These are phyloP conservation scores for Cyclocybe aegerita DNA, from an alignment of 768 basidiomycete species.

Conservation along the genomic window DNA sequence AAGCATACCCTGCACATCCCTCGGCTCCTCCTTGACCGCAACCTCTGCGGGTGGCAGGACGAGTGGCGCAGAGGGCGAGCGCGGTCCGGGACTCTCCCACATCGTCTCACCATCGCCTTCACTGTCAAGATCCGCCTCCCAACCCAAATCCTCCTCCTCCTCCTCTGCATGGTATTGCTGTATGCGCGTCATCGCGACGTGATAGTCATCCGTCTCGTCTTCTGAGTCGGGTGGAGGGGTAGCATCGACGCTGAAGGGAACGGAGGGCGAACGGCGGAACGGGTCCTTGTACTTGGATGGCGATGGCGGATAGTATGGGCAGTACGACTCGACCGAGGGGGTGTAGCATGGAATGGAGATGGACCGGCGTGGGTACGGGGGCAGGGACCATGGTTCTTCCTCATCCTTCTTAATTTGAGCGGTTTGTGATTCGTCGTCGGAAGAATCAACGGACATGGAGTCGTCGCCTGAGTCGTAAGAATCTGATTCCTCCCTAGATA, in stretches of 20 bases:
- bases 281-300: constrained; percentile 24
- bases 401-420: constrained; percentile 21
- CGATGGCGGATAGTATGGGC: constrained; percentile 25
- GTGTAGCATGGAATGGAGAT: constrained; percentile 59
- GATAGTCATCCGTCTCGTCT: constrained; percentile 54
- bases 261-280: constrained; percentile 58
- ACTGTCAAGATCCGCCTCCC: constrained; percentile 49
- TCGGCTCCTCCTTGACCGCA: constrained; percentile 58
- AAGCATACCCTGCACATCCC: constrained; percentile 62
- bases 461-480: constrained; percentile 35
- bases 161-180: constrained; percentile 29
- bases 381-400: constrained; percentile 49
- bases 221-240: constrained; percentile 77
- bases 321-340: constrained; percentile 39
- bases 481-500: constrained; percentile 36
- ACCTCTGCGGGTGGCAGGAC: constrained; percentile 26
- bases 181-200: constrained; percentile 41
- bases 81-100: constrained; percentile 64
- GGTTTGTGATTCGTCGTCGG: constrained; percentile 33
- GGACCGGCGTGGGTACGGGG: constrained; percentile 56
- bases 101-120: constrained; percentile 60
- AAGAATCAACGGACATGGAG: constrained; percentile 44
- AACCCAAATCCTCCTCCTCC: constrained; percentile 34
- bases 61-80: constrained; percentile 59
- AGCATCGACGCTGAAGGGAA: constrained; percentile 47